These are phyloP conservation scores for Conticribra weissflogii DNA, from an alignment of 108 stramenopile genomes.

Conservation along the genomic window DNA sequence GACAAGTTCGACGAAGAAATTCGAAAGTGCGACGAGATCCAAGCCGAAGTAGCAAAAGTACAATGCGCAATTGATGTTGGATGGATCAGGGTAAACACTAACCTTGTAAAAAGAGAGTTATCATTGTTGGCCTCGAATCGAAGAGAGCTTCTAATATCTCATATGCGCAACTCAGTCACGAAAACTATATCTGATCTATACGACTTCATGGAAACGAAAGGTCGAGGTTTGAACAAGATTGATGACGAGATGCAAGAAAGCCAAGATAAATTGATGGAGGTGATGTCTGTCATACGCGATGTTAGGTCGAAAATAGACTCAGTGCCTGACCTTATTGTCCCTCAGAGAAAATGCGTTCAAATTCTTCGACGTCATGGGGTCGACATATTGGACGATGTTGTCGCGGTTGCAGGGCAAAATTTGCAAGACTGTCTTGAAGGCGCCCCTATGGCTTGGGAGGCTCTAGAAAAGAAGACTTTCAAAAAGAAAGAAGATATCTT, in stretches of 20 bases:
- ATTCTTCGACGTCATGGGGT: slow-evolving; percentile 82
- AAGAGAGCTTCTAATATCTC: slow-evolving; percentile 68
- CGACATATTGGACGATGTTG: slow-evolving; percentile 65
- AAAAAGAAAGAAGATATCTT: slow-evolving; percentile 89
- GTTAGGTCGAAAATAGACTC: slow-evolving; percentile 74
- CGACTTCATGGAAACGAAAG: slow-evolving; percentile 68
- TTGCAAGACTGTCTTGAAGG: slow-evolving; percentile 86
- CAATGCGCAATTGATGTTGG: slow-evolving; percentile 70
- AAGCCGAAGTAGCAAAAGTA: slow-evolving; percentile 55
- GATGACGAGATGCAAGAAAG: slow-evolving; percentile 53
- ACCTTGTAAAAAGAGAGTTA: slow-evolving; percentile 78
- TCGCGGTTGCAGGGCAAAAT: slow-evolving; percentile 41
- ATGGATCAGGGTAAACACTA: slow-evolving; percentile 83
- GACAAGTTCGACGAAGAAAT: slow-evolving; percentile 82
- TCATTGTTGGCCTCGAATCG: slow-evolving; percentile 68
- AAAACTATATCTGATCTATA: slow-evolving; percentile 63
- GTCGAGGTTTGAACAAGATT: slow-evolving; percentile 58
- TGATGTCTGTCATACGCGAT: slow-evolving; percentile 86
- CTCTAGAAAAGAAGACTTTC: slow-evolving; percentile 81
- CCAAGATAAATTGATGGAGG: slow-evolving; percentile 64
- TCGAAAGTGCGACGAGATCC: slow-evolving; percentile 73
- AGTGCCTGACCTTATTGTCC: slow-evolving; percentile 76
- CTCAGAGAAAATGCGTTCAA: slow-evolving; percentile 72
- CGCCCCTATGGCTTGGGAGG: slow-evolving; percentile 84
- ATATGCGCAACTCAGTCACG: slow-evolving; percentile 59